These are phyloP conservation scores for Volvox africanus DNA, from an alignment of 139 green algal genomes.

Conservation along the genomic window DNA sequence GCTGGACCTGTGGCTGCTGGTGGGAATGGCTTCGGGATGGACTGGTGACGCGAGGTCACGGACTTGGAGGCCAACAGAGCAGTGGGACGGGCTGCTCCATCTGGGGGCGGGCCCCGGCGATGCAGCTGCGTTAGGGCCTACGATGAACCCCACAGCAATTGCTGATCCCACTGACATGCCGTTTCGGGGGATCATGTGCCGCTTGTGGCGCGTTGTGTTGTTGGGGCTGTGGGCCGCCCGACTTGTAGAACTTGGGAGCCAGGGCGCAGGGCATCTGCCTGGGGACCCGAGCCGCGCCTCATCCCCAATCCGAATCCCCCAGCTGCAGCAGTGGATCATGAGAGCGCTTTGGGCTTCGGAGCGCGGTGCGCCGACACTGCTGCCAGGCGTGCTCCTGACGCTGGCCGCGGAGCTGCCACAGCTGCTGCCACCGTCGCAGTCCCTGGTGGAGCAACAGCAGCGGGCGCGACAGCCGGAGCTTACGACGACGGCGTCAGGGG, in stretches of 20 bases:
- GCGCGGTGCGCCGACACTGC: neutral
- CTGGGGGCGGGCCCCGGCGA: too few species aligned
- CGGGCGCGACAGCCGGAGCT: neutral
- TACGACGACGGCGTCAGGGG: too few species aligned
- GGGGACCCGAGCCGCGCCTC: too few species aligned
- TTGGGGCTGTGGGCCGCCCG: neutral
- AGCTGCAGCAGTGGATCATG: slow-evolving; percentile 1
- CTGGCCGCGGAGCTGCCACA: neutral
- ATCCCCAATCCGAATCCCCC: too few species aligned
- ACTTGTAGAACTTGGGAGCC: too few species aligned
- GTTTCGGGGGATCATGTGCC: neutral
- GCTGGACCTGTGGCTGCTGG: neutral
- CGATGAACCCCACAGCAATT: too few species aligned
- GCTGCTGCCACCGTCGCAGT: neutral
- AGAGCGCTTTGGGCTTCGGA: slow-evolving; percentile 19
- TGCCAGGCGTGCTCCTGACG: neutral
- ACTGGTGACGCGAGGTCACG: neutral
- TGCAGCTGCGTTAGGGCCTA: neutral
- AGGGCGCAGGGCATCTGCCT: too few species aligned
- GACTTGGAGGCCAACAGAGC: neutral
- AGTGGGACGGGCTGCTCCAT: neutral
- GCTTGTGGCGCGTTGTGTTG: slow-evolving; percentile 7
- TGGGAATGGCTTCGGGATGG: neutral
- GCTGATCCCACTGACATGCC: neutral
- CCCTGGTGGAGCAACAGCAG: neutral